Percentiles rank a stretch among this genome's conserved stretches.
phyloP scores from a whole-genome alignment of 1,284 basidiomycete species.

The Malassezia vespertilionis region DNA sequence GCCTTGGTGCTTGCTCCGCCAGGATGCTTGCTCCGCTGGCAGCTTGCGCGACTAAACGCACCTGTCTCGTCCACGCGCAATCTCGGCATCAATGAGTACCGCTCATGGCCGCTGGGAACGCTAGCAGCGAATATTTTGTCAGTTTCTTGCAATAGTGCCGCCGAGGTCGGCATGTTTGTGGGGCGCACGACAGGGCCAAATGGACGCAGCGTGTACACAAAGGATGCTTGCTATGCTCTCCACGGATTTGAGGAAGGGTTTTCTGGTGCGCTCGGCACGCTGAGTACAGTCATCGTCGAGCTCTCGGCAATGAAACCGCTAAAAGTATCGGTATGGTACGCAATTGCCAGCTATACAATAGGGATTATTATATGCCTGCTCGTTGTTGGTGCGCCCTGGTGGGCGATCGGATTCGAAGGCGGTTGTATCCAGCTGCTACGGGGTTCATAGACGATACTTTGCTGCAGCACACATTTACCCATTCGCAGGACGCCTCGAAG shows the following conservation, averaged over 20 bases:
- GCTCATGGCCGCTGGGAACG: slow-evolving; percentile 70
- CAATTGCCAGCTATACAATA: slow-evolving; percentile 24
- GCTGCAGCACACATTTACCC: slow-evolving; percentile 18
- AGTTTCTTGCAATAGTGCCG: slow-evolving; percentile 21
- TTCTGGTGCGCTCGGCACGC: slow-evolving; percentile 85
- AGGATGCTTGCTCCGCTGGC: slow-evolving; percentile 72
- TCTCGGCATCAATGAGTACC: too few relatives aligned
- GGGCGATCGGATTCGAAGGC: slow-evolving; percentile 31
- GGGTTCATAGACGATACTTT: too few relatives aligned
- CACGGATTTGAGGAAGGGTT: slow-evolving; percentile 67
- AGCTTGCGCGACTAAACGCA: slow-evolving; percentile 61
- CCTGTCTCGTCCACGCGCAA: slow-evolving; percentile 51
- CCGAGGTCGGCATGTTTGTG: slow-evolving; percentile 23
- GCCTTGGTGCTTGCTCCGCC: slow-evolving; percentile 82
- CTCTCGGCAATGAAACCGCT: slow-evolving; percentile 54
- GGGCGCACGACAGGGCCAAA: slow-evolving; percentile 11
- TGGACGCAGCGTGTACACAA: slow-evolving; percentile 8
- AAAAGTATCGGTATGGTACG: slow-evolving; percentile 29
- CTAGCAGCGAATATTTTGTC: slow-evolving; percentile 73
- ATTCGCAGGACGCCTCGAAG: too few relatives aligned
- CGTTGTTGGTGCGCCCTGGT: slow-evolving; percentile 38
- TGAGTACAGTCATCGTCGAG: slow-evolving; percentile 86
- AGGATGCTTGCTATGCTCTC: slow-evolving; percentile 27
- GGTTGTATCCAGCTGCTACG: too few relatives aligned
- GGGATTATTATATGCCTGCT: slow-evolving; percentile 32